A percentile compares a stretch with the other conserved stretches of the same genome.
Evolutionary conservation across 2,329 filamentous ascomycete species (phyloP).

Genomic region (Talaromyces sp.): DNA sequence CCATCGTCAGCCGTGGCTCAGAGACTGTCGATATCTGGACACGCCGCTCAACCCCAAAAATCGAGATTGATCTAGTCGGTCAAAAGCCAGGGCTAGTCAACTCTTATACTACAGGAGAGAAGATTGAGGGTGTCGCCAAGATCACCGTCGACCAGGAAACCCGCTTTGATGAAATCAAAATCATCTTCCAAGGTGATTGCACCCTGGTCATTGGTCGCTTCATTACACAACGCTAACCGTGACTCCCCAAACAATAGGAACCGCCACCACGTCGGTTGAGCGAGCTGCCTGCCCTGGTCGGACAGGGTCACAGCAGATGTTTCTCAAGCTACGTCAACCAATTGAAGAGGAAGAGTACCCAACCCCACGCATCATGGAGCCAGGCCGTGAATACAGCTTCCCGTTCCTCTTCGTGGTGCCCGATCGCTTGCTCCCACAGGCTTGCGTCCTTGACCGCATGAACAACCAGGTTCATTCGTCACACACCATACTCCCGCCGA

Average conservation of each 20-base stretch:
- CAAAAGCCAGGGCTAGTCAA: conserved; percentile 43
- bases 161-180: conserved; percentile 60
- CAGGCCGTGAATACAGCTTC: conserved; percentile 60
- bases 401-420: conserved; percentile 68
- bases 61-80: conserved; percentile 33
- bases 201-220: too few relatives aligned
- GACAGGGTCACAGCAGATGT: conserved; percentile 61
- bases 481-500: conserved; percentile 64
- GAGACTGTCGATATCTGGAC: conserved; percentile 32
- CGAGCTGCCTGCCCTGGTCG: conserved; percentile 57
- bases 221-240: background rate
- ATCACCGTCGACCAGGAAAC: conserved; percentile 56
- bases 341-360: conserved; percentile 58
- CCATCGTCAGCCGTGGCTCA: conserved; percentile 30
- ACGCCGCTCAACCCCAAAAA: conserved; percentile 32
- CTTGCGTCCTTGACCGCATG: conserved; percentile 58
- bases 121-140: conserved; percentile 56
- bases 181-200: conserved; percentile 57
- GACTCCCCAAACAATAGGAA: conserved; percentile 40
- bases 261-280: conserved; percentile 57
- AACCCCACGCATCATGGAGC: conserved; percentile 55
- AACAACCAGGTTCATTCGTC: conserved; percentile 56
- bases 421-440: conserved; percentile 59
- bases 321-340: conserved; percentile 65
- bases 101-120: conserved; percentile 61